Evolutionary conservation across 345 rosid species (phyloP), one percentile per base, ranked within the genome.

Genomic region (Pseudoturritis turrita): DNA sequence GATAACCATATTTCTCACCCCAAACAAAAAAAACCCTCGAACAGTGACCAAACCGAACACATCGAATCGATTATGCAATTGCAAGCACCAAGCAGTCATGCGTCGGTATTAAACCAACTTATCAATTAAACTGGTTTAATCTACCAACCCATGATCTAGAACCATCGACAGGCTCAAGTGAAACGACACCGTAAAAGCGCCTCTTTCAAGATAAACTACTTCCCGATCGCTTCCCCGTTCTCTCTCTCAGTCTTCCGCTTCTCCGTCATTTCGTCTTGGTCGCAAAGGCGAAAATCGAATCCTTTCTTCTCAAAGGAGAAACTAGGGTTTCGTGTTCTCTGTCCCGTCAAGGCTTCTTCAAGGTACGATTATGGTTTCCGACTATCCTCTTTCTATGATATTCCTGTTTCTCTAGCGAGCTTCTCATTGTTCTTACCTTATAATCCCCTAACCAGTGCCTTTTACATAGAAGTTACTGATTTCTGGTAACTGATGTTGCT

Each of bases 171-270:
- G 22, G 1, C 4, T 29, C 10, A 41, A 10, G 11, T 8, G 5
- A 71, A 71, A 63, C 77, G 77, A 55, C 71, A 57, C 14, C 77
- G 71, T 73, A 11, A 4, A n/a, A 7, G 6, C 4, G 1, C 23
- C 11, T 28, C n/a, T 5, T 51, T 45, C 29, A 7, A 41, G 77
- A 65, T 73, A 73, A 65, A 55, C 28, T 59, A 55, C 28, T 59
- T 41, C 18, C n/a, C 28, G 5, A 43, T 68, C 62, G 33, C 55
- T 4, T 44, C 22, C 26, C 13, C 52, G 29, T 46, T 29, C 36
- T 40, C 18, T 43, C 52, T 28, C 62, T 26, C 21, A 26, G 35
- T 6, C 40, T 15, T 40, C 15, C 29, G 39, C 70, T 46, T 36
- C 71, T 65, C 65, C 77, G 65, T 72, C 61, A 33, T 43, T 44